phyloP scores from a whole-genome alignment of 1,284 basidiomycete genomes.

The Moesziomyces globuligerus region DNA sequence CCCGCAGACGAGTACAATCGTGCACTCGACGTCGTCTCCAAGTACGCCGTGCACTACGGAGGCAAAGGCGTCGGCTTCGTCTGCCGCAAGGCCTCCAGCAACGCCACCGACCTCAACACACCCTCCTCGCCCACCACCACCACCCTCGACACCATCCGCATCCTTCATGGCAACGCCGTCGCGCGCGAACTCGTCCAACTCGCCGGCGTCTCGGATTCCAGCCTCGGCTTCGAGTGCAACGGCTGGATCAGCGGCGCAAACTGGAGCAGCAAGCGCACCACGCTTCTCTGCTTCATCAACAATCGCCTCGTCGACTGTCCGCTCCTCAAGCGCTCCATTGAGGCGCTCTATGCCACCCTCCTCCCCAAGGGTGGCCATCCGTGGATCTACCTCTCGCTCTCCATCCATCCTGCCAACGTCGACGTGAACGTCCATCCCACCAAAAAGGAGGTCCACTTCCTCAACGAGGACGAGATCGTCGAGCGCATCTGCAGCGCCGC shows the following conservation, averaged over 20 bases:
- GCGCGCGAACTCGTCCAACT: constrained; percentile 79
- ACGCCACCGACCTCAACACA: constrained; percentile 78
- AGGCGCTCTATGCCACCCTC: constrained; percentile 83
- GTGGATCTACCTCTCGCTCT: constrained; percentile 89
- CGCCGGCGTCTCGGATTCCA: constrained; percentile 50
- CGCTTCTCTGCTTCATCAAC: constrained; percentile 95
- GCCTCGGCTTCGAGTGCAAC: constrained; percentile 67
- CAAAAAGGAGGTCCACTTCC: constrained; percentile 94
- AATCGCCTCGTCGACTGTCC: constrained; percentile 92
- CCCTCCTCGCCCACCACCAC: constrained; percentile 74
- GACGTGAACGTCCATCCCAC: constrained; percentile 99
- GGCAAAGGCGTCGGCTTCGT: constrained; percentile 77
- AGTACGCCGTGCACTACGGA: constrained; percentile 76
- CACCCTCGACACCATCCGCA: constrained; percentile 78
- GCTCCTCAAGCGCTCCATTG: constrained; percentile 85
- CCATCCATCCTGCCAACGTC: constrained; percentile 85
- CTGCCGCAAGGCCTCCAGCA: constrained; percentile 69
- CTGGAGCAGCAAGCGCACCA: constrained; percentile 85
- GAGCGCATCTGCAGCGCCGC: constrained; percentile 75
- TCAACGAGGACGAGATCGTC: constrained; percentile 89
- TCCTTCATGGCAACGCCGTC: constrained; percentile 83
- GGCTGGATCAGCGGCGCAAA: constrained; percentile 87
- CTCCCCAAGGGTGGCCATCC: constrained; percentile 91
- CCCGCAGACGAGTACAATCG: constrained; percentile 91
- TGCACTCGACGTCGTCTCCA: constrained; percentile 91